Conservation (phyloP, 371 early-diverging fungal species). For the Mucor plumbeus region DNA sequence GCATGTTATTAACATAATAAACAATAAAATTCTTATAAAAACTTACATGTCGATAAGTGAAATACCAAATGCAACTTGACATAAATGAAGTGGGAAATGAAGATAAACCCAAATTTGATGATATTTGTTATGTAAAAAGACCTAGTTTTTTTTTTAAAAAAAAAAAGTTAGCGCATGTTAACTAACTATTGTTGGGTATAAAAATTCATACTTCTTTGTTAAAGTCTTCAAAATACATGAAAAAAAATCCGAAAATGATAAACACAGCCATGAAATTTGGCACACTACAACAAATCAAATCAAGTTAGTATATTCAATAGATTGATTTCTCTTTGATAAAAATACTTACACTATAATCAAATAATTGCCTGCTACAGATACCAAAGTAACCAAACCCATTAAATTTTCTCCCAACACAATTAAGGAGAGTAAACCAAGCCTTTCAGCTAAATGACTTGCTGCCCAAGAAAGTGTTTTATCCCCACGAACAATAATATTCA, state of each 20-base stretch:
- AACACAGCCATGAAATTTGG: slow-evolving; percentile 58
- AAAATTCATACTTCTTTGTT: slow-evolving; percentile 45
- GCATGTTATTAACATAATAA: not conserved
- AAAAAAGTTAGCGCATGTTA: no score
- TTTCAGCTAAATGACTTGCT: slow-evolving; percentile 64
- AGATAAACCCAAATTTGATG: slow-evolving; percentile 66
- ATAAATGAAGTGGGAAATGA: slow-evolving; percentile 63
- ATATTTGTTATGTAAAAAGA: slow-evolving; percentile 49
- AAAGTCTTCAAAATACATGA: slow-evolving; percentile 61
- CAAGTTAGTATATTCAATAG: not conserved
- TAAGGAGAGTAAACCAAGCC: slow-evolving; percentile 59
- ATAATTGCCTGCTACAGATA: slow-evolving; percentile 40
- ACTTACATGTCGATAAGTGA: slow-evolving; percentile 51
- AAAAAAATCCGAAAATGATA: slow-evolving; percentile 59
- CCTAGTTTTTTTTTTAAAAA: slow-evolving; percentile 26
- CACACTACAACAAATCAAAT: slow-evolving; percentile 25
- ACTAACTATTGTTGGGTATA: no score
- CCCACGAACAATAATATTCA: slow-evolving; percentile 53
- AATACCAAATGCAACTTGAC: slow-evolving; percentile 60
- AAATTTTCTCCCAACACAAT: slow-evolving; percentile 61
- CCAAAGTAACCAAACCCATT: slow-evolving; percentile 50
- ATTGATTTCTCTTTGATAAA: no score
- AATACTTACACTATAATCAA: slow-evolving; percentile 38
- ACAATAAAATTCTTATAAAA: no score
- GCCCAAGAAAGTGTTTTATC: slow-evolving; percentile 63